These are phyloP conservation scores for Bruguiera hainesii DNA, from an alignment of 441 rosid genomes.

Conservation along the genomic window DNA sequence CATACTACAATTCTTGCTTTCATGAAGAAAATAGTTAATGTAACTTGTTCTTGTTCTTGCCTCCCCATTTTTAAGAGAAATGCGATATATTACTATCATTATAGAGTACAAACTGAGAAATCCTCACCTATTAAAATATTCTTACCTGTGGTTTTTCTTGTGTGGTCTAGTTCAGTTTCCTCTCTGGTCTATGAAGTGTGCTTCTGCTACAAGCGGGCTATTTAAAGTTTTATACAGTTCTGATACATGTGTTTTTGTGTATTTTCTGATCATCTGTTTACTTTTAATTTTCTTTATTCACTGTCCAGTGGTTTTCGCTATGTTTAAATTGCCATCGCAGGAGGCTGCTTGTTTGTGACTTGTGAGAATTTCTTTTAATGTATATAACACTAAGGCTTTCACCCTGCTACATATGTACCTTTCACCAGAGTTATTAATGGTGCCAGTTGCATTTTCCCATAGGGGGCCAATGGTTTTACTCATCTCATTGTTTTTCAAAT, in stretches of 20 bases:
- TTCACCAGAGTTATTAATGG: conserved; percentile 21
- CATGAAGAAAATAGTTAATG: not conserved
- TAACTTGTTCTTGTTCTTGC: not conserved
- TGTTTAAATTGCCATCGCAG: conserved; percentile 6
- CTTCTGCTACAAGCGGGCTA: not conserved
- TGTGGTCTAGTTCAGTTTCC: conserved; percentile 16
- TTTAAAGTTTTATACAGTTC: conserved; percentile 3
- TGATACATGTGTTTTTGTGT: not conserved
- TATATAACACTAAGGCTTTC: conserved; percentile 11
- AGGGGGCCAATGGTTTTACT: not conserved
- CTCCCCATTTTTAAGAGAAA: too few relatives aligned
- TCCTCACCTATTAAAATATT: too few relatives aligned
- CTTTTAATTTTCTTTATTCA: not conserved
- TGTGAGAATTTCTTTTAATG: conserved; percentile 19
- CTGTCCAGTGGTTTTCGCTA: not conserved
- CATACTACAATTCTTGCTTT: not conserved
- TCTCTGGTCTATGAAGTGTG: not conserved
- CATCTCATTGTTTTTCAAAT: not conserved
- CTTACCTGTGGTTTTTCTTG: not conserved
- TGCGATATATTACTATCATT: too few relatives aligned
- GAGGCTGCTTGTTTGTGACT: conserved; percentile 10
- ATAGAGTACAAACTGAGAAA: too few relatives aligned
- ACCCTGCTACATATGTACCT: conserved; percentile 23
- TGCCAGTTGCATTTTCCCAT: conserved; percentile 19
- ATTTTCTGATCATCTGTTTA: not conserved